Evolutionary conservation across 306 rosid genomes (phyloP).

Genomic region (Medicago truncatula): MtrunA17r5.0-ANR NC_053048.1:26155501-26156000

Average conservation of each 20-base stretch:
- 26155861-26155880: not conserved
- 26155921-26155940: no score
- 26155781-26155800: no score
- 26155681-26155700: not conserved
- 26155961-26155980: no score
- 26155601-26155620: not conserved
- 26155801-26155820: not conserved
- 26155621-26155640: not conserved
- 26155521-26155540: not conserved
- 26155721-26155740: not conserved
- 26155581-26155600: not conserved
- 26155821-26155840: not conserved
- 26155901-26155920: no score
- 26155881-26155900: not conserved
- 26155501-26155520: not conserved
- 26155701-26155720: constrained; percentile 2
- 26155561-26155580: not conserved
- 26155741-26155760: not conserved
- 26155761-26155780: not conserved
- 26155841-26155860: not conserved
- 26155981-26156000: no score
- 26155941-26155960: no score
- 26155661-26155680: not conserved
- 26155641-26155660: not conserved
- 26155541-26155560: not conserved